Evolutionary conservation across 306 rosid species (phyloP).

Genomic region (Cyamopsis tetragonoloba): DNA sequence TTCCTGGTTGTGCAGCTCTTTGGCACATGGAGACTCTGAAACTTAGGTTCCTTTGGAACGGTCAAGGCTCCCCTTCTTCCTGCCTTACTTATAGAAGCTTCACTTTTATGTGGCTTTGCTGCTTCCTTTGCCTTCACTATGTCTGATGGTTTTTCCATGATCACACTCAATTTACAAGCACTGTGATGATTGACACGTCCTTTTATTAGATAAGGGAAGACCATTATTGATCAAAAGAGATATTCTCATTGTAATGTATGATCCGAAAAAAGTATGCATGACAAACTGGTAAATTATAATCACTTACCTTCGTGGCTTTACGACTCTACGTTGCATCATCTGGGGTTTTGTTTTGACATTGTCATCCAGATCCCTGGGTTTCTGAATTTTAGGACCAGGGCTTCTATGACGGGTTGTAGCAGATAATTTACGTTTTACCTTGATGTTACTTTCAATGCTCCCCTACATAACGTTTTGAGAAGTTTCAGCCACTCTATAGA

Average conservation of each 20-base stretch:
- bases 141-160: slow-evolving; percentile 42
- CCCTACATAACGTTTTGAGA: slow-evolving; percentile 36
- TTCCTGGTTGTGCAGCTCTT: slow-evolving; percentile 30
- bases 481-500: neutral
- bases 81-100: slow-evolving; percentile 31
- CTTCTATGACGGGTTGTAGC: slow-evolving; percentile 24
- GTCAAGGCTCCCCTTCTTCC: slow-evolving; percentile 48
- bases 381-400: slow-evolving; percentile 22
- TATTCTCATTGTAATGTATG: neutral
- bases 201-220: neutral
- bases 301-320: slow-evolving; percentile 46
- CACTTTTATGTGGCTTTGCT: slow-evolving; percentile 33
- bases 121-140: slow-evolving; percentile 32
- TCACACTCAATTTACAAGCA: slow-evolving; percentile 38
- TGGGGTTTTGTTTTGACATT: slow-evolving; percentile 33
- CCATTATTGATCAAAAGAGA: neutral
- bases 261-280: neutral
- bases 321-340: slow-evolving; percentile 23
- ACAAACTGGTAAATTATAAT: neutral
- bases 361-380: slow-evolving; percentile 17
- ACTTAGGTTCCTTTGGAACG: slow-evolving; percentile 64
- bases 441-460: slow-evolving; percentile 16
- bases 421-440: slow-evolving; percentile 33
- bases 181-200: slow-evolving; percentile 36
- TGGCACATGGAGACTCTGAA: slow-evolving; percentile 59